Evolutionary conservation across 1,284 basidiomycete species (phyloP).

Genomic region (Sphagnurus paluster): DNA sequence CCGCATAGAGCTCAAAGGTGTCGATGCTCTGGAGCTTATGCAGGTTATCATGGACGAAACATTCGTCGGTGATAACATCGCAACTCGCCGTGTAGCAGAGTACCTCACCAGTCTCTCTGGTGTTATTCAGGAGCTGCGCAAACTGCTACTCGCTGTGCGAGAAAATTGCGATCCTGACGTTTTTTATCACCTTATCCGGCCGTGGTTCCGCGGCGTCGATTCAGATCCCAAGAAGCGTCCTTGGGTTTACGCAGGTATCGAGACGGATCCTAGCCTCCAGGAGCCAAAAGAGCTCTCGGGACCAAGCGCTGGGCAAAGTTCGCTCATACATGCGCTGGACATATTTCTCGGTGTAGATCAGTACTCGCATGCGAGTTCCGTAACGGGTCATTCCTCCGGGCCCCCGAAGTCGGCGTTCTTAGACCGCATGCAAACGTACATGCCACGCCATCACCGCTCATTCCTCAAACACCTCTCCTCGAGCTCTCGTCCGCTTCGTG

Average conservation of each 20-base stretch:
- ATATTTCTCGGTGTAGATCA: conserved; percentile 89
- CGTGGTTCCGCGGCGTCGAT: conserved; percentile 91
- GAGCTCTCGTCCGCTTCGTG: conserved; percentile 59
- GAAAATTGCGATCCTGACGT: conserved; percentile 75
- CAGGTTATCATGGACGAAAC: conserved; percentile 87
- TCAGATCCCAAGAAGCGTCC: conserved; percentile 54
- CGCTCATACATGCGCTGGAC: conserved; percentile 89
- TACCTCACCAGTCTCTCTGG: conserved; percentile 70
- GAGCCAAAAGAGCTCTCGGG: conserved; percentile 74
- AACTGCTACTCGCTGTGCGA: conserved; percentile 64
- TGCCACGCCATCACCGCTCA: conserved; percentile 88
- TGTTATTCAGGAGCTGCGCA: conserved; percentile 67
- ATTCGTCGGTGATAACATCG: conserved; percentile 84
- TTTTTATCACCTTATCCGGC: conserved; percentile 86
- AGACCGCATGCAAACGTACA: conserved; percentile 85
- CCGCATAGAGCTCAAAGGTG: conserved; percentile 91
- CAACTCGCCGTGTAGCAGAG: conserved; percentile 68
- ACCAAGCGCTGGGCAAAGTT: conserved; percentile 92
- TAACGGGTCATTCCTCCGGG: conserved; percentile 12
- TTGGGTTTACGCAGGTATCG: conserved; percentile 81
- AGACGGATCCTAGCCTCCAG: conserved; percentile 47
- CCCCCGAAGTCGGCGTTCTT: conserved; percentile 61
- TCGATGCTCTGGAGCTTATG: conserved; percentile 86
- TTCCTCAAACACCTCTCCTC: conserved; percentile 82
- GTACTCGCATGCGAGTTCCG: conserved; percentile 18